Evolutionary conservation across 345 rosid genomes (phyloP).

Genomic region (Salix exigua): DNA sequence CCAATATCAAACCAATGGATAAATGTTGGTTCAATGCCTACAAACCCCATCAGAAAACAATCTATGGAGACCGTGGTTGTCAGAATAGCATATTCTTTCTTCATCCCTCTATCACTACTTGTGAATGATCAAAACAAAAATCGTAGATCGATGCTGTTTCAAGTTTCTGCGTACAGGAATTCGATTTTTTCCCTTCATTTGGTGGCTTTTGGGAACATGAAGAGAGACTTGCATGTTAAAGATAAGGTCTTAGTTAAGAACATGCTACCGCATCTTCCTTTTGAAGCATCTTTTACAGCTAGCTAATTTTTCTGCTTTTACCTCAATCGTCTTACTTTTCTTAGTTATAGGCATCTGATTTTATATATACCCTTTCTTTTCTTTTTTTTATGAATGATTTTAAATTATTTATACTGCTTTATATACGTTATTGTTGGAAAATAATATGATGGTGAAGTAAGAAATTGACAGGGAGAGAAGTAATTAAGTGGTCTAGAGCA

Average conservation of each 20-base stretch:
- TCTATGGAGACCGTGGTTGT: background rate
- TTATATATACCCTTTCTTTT: no score
- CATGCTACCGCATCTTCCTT: conserved; percentile 12
- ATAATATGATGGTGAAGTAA: no score
- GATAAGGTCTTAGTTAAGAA: conserved; percentile 1
- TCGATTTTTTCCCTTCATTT: background rate
- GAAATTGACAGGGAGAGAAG: no score
- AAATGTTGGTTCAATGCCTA: background rate
- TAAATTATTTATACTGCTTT: no score
- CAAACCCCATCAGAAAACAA: background rate
- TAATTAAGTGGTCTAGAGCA: no score
- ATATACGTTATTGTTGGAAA: no score
- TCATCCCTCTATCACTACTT: background rate
- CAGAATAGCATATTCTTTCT: background rate
- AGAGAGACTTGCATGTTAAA: background rate
- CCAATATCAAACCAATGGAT: background rate
- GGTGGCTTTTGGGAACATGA: conserved; percentile 3
- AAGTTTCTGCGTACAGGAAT: background rate
- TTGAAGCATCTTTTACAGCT: conserved; percentile 6
- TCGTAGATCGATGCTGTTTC: background rate
- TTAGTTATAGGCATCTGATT: background rate
- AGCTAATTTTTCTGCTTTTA: background rate
- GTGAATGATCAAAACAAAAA: background rate
- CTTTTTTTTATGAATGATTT: no score
- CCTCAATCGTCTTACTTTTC: background rate